These are phyloP conservation scores for Coix lacrymajobi DNA, from an alignment of 176 grass and related monocot genomes.

Conservation along the genomic window DNA sequence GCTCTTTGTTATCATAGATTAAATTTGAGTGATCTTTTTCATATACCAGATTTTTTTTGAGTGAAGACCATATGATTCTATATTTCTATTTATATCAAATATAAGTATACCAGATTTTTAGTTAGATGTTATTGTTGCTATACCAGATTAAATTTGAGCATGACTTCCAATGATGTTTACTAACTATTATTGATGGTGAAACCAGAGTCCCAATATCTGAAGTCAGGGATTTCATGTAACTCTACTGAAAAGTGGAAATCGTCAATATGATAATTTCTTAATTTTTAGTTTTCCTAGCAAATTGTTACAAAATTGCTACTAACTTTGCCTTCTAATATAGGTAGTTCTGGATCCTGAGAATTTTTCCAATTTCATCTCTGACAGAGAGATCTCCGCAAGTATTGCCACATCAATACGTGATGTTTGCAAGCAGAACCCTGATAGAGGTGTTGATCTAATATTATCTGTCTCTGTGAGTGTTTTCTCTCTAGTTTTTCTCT, in stretches of 20 bases:
- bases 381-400: constrained; percentile 67
- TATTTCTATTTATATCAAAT: background rate
- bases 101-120: background rate
- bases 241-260: background rate
- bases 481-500: background rate
- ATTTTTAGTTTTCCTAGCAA: background rate
- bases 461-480: constrained; percentile 78
- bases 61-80: background rate
- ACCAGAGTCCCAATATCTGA: background rate
- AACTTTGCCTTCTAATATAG: constrained; percentile 45
- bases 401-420: constrained; percentile 83
- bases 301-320: constrained; percentile 19
- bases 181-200: background rate
- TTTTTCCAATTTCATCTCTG: constrained; percentile 51
- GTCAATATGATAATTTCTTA: background rate
- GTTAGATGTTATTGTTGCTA: background rate
- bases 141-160: background rate
- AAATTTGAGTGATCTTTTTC: background rate
- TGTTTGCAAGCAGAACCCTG: constrained; percentile 86
- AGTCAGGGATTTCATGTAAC: background rate
- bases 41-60: background rate
- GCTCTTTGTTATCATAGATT: background rate
- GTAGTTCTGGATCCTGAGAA: constrained; percentile 66
- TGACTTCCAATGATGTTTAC: background rate
- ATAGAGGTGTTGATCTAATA: constrained; percentile 95